A percentile compares a stretch with the other conserved stretches of the same genome.
phyloP scores from a whole-genome alignment of 1,284 basidiomycete genomes.

The Phylloporus gajari region DNA sequence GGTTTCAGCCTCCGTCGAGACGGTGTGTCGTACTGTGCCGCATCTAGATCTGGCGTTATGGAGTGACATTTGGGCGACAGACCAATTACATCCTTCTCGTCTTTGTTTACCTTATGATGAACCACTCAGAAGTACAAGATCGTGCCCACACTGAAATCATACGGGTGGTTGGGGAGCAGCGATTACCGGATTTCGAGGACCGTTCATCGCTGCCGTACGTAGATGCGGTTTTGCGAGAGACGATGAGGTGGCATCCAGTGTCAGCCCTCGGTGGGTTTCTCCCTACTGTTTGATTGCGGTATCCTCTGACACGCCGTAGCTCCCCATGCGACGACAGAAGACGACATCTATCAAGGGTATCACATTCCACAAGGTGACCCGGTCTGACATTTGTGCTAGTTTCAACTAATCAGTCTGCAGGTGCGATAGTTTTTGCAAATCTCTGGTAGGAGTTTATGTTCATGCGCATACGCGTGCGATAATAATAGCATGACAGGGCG shows the following conservation, averaged over 20 bases:
- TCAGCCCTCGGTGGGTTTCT: slow-evolving; percentile 27
- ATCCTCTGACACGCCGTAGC: slow-evolving; percentile 4
- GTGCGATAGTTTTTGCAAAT: slow-evolving; percentile 26
- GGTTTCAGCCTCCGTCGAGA: slow-evolving; percentile 31
- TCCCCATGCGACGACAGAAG: slow-evolving; percentile 27
- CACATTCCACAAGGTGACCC: slow-evolving; percentile 33
- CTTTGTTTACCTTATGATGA: slow-evolving; percentile 49
- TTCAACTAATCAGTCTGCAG: slow-evolving; percentile 5
- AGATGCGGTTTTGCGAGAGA: slow-evolving; percentile 52
- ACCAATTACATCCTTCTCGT: slow-evolving; percentile 24
- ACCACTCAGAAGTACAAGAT: slow-evolving; percentile 46
- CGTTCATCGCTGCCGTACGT: slow-evolving; percentile 49
- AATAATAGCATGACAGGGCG: slow-evolving; percentile 27
- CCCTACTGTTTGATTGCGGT: background rate
- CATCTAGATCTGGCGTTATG: no score
- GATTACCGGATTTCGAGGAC: slow-evolving; percentile 55
- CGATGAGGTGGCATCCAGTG: slow-evolving; percentile 22
- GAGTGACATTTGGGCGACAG: slow-evolving; percentile 12
- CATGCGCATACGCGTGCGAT: background rate
- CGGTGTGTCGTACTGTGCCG: slow-evolving; percentile 31
- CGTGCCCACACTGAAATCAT: slow-evolving; percentile 54
- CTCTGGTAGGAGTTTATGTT: slow-evolving; percentile 24
- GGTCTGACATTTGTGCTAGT: background rate
- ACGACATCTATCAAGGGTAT: slow-evolving; percentile 36
- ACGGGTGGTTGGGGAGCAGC: slow-evolving; percentile 45